Percentiles rank a stretch among this genome's conserved stretches.
phyloP scores from a whole-genome alignment of 495 filamentous ascomycete species.

The Penicillium canescens region DNA sequence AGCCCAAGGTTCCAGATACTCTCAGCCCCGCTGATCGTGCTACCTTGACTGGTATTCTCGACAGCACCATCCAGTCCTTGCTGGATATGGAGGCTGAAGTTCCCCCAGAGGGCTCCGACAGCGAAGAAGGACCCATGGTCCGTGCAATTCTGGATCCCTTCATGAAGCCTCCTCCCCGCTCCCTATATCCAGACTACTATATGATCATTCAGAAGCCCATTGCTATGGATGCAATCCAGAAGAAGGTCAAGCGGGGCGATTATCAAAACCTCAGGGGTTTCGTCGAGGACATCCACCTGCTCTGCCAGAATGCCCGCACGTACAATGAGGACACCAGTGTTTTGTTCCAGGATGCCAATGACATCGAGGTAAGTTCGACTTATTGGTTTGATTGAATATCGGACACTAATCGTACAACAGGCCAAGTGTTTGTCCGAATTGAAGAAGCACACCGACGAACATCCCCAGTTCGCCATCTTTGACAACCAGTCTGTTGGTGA shows the following conservation, averaged over 20 bases:
- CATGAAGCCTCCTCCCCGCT: slow-evolving; percentile 84
- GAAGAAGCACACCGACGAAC: slow-evolving; percentile 64
- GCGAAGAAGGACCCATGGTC: slow-evolving; percentile 57
- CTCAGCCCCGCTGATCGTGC: slow-evolving; percentile 46
- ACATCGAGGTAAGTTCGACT: slow-evolving; percentile 75
- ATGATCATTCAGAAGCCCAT: slow-evolving; percentile 88
- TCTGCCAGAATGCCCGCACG: slow-evolving; percentile 87
- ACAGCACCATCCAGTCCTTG: slow-evolving; percentile 71
- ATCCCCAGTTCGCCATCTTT: slow-evolving; percentile 73
- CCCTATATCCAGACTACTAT: slow-evolving; percentile 90
- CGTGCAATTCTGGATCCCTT: slow-evolving; percentile 93
- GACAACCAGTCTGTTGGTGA: slow-evolving; percentile 58
- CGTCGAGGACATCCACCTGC: slow-evolving; percentile 73
- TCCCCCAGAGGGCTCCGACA: slow-evolving; percentile 59
- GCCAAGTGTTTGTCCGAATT: slow-evolving; percentile 66
- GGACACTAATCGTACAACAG: slow-evolving; percentile 44
- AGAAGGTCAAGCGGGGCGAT: slow-evolving; percentile 90
- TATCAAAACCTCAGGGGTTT: slow-evolving; percentile 81
- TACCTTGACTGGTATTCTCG: slow-evolving; percentile 72
- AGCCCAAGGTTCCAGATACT: slow-evolving; percentile 63
- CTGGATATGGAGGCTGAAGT: slow-evolving; percentile 71
- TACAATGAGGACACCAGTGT: slow-evolving; percentile 95
- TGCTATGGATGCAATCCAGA: slow-evolving; percentile 88
- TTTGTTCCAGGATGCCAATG: slow-evolving; percentile 87
- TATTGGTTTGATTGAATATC: neutral